Conservation (phyloP, 352 stramenopile genomes). For the Phytophthora hybrid region DNA sequence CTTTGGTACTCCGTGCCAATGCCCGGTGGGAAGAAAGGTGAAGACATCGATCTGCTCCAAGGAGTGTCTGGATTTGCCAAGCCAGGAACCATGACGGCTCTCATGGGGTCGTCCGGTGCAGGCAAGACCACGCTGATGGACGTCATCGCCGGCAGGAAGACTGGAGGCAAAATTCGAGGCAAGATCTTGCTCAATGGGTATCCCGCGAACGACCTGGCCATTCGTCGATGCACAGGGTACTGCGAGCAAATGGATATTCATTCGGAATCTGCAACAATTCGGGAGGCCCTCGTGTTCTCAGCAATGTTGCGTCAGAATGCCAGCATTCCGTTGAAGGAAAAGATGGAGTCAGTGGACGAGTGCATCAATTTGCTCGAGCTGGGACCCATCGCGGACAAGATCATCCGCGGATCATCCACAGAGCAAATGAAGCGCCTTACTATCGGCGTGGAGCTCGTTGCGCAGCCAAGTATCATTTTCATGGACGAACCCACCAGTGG, state of each 20-base stretch:
- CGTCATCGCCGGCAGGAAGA: constrained; percentile 94
- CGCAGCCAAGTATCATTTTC: constrained; percentile 87
- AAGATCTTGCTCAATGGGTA: constrained; percentile 71
- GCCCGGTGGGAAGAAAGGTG: constrained; percentile 44
- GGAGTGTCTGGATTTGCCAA: constrained; percentile 71
- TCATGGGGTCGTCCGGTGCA: constrained; percentile 80
- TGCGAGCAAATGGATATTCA: constrained; percentile 93
- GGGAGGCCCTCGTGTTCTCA: constrained; percentile 92
- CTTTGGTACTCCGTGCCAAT: constrained; percentile 67
- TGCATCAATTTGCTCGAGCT: constrained; percentile 69
- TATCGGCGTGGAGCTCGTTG: constrained; percentile 93
- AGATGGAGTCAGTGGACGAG: constrained; percentile 58
- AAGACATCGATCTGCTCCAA: constrained; percentile 84
- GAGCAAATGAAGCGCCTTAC: constrained; percentile 74
- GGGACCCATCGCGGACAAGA: constrained; percentile 55
- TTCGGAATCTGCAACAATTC: constrained; percentile 86
- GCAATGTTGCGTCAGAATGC: constrained; percentile 77
- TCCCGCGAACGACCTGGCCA: constrained; percentile 53
- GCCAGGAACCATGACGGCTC: constrained; percentile 71
- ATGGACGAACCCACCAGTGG: constrained; percentile 91
- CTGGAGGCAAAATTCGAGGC: constrained; percentile 75
- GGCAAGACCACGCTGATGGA: constrained; percentile 96
- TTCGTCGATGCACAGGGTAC: constrained; percentile 63
- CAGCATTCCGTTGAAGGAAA: constrained; percentile 42
- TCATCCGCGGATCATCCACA: constrained; percentile 61